Evolutionary conservation across 768 basidiomycete genomes (phyloP), one percentile per base, ranked within the genome.

Genomic region (Rubroboletus satanas): DNA sequence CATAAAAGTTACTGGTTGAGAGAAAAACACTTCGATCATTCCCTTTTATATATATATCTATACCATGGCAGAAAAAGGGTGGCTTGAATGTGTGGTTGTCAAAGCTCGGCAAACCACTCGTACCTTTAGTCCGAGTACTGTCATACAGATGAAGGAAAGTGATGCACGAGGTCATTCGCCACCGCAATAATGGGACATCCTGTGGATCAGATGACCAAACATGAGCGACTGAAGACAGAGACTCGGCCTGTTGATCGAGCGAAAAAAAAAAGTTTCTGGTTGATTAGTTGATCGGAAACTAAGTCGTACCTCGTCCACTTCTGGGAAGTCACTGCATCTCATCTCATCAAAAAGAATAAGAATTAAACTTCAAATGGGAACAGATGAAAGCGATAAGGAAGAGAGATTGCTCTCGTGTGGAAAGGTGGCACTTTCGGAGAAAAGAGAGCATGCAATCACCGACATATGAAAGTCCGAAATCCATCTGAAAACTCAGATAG

Each of bases 401-500:
- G 39, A 62, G 49, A 47, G 54, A 37, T 48, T 52, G 55, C 46
- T 32, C 38, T 46, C 31, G 52, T 61, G 65, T 35, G 57, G 56
- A 57, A 60, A 33, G 45, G 59, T 58, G 60, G 60, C 60, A 48
- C 45, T 60, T 65, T 60, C 61, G 68, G 61, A 65, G 53, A 59
- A 66, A 64, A 54, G 57, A 49, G 49, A 55, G 38, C 38, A 60
- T 55, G 55, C 45, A 61, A 66, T 57, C 57, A 64, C 56, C 56
- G 60, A 67, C 65, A 65, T 57, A 65, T 65, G 63, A 68, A 68
- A 68, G 68, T 68, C 66, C 66, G 68, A 70, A 67, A 51, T 39
- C 48, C 49, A 45, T 45, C 58, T 62, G 65, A 35, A 69, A 67
- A 67, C 67, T 67, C 67, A 69, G 62, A 60, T 55, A 61, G 54